Evolutionary conservation across 1,139 yeast species (phyloP), one percentile per base, ranked within the genome.

Genomic region (Suhomyces wounanorum): DNA sequence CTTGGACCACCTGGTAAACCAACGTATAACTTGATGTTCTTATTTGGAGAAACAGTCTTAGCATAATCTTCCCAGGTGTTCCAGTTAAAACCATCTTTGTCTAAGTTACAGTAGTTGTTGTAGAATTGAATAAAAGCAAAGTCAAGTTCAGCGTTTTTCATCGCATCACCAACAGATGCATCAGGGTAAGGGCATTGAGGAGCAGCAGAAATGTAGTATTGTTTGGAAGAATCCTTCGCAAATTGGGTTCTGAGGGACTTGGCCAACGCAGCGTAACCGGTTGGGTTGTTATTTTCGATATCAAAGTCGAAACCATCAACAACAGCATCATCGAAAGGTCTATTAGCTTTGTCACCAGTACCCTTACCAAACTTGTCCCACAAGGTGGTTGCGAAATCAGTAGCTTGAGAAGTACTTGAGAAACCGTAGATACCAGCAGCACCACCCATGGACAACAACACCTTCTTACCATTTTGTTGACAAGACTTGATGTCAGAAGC

Each of bases 151-250:
- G 88, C 82, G 37, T 79, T 70, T 23, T 74, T 73, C 59, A 92
- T 69, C 37, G 87, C 71, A 49, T 83, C 82, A 55, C 96, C 96
- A 42, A 87, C 84, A 42, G 88, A 83, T 8, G 86, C 90, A 72
- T 92, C 98, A 18, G 97, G 98, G 66, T 85, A 89, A 17, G 86
- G 88, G 74, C 98, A 92, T 74, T 92, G 98, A 26, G 98, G 98
- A 56, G 98, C 96, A 55, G 97, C 97, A 48, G 96, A 83, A 45
- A 92, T 73, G 67, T 88, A 91, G 72, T 88, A 92, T 14, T 69
- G 62, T 67, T 82, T 85, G 18, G 87, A 75, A 23, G 75, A 42
- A 60, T 84, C 85, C 21, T 72, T 65, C 17, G 72, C 72, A 61
- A 81, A 89, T 54, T 81, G 73, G 13, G 65, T 60, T 73, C 94